Conservation (phyloP, 495 filamentous ascomycete species). For the Elaphomyces granulatus region DNA sequence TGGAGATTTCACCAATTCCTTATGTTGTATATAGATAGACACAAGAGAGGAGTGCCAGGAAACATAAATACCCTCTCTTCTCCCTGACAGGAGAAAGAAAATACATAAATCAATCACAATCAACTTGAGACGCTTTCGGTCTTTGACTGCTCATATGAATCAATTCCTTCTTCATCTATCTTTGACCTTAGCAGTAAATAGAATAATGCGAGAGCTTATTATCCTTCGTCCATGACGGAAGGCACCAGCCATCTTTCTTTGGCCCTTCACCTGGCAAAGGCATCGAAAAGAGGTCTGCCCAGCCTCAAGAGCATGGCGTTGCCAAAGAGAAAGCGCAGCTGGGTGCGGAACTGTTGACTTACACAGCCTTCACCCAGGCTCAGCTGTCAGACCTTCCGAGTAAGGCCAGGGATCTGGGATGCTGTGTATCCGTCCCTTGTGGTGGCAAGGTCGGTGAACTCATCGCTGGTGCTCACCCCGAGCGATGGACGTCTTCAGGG, state of each 20-base stretch:
- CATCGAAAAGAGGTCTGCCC: neutral
- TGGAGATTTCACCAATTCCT: too few species aligned
- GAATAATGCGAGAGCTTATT: neutral
- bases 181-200: too few species aligned
- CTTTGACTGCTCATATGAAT: too few species aligned
- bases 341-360: neutral
- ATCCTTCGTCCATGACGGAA: neutral
- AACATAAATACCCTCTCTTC: too few species aligned
- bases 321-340: neutral
- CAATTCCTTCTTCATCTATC: too few species aligned
- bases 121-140: too few species aligned
- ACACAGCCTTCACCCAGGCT: neutral
- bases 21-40: too few species aligned
- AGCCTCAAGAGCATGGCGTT: neutral
- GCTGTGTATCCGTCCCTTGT: neutral
- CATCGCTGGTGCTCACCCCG: neutral
- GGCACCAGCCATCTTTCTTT: neutral
- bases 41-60: too few species aligned
- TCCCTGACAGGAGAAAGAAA: too few species aligned
- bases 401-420: neutral
- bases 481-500: neutral
- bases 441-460: neutral
- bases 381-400: neutral
- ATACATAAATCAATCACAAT: too few species aligned
- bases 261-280: neutral